Percentiles rank a stretch among this genome's conserved stretches.
Evolutionary conservation across 495 filamentous ascomycete genomes (phyloP).

Genomic region (Friedmanniomyces endolithicus): DNA sequence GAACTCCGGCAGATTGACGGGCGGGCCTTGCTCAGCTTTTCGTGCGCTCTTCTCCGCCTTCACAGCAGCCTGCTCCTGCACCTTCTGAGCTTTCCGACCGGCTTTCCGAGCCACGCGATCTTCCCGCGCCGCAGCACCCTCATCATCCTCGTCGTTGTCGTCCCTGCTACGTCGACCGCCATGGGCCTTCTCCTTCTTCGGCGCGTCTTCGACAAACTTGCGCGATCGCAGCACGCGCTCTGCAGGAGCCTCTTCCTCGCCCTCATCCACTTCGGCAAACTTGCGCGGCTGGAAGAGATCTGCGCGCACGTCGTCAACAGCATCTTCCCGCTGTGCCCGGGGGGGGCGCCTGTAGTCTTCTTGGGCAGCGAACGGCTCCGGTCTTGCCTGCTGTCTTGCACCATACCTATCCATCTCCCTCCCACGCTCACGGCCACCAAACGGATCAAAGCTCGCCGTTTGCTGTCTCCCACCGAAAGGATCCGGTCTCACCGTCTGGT

Average conservation of each 20-base stretch:
- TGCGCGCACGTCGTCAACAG: background rate
- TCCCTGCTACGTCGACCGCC: background rate
- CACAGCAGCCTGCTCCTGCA: conserved; percentile 33
- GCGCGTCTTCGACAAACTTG: conserved; percentile 2
- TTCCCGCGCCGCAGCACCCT: conserved; percentile 3
- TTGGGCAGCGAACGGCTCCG: background rate
- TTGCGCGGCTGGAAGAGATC: background rate
- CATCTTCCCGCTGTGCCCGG: background rate
- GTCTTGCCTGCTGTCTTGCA: background rate
- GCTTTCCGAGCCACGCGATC: conserved; percentile 11
- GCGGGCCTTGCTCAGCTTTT: conserved; percentile 28
- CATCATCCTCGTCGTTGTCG: conserved; percentile 16
- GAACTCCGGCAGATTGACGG: conserved; percentile 74
- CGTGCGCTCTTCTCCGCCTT: conserved; percentile 26
- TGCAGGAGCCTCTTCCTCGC: background rate
- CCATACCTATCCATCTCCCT: background rate
- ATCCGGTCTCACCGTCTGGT: background rate
- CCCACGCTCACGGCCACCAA: background rate
- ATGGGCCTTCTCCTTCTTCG: background rate
- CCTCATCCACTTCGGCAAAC: background rate
- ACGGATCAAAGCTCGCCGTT: background rate
- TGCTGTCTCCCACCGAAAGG: background rate
- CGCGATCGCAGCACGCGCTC: conserved; percentile 1
- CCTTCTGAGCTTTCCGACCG: conserved; percentile 30
- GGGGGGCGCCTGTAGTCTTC: background rate